Evolutionary conservation across 2,329 filamentous ascomycete genomes (phyloP).

Genomic region (Arthrobotrys iridis): DNA sequence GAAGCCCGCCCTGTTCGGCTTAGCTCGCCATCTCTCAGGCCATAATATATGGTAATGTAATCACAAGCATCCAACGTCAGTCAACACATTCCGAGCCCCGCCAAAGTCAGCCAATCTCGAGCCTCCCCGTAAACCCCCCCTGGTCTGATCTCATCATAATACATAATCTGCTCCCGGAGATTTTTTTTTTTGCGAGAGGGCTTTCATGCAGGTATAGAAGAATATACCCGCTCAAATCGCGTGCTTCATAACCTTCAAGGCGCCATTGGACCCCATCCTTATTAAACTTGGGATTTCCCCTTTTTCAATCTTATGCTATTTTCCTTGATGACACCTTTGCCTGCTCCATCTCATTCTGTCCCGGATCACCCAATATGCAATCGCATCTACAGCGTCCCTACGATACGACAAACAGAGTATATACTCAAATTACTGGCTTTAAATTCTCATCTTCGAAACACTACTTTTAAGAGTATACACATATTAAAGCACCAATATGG

Average conservation of each 20-base stretch:
- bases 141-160: background rate
- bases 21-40: background rate
- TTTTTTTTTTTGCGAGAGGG: background rate
- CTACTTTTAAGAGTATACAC: constrained; percentile 10
- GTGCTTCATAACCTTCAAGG: constrained; percentile 44
- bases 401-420: too few relatives aligned
- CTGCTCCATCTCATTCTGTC: too few relatives aligned
- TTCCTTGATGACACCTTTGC: too few relatives aligned
- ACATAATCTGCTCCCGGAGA: background rate
- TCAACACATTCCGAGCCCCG: constrained; percentile 18
- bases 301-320: background rate
- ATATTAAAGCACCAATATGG: background rate
- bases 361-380: too few relatives aligned
- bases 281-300: background rate
- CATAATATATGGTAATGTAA: background rate
- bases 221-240: constrained; percentile 26
- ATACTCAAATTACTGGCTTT: too few relatives aligned
- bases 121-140: background rate
- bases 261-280: constrained; percentile 19
- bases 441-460: too few relatives aligned
- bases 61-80: constrained; percentile 9
- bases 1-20: constrained; percentile 14
- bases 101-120: background rate
- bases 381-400: too few relatives aligned
- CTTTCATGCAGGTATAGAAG: background rate